These are phyloP conservation scores for Encephalitozoon hellem DNA, from an alignment of 371 early-diverging fungal genomes.

Conservation along the genomic window DNA sequence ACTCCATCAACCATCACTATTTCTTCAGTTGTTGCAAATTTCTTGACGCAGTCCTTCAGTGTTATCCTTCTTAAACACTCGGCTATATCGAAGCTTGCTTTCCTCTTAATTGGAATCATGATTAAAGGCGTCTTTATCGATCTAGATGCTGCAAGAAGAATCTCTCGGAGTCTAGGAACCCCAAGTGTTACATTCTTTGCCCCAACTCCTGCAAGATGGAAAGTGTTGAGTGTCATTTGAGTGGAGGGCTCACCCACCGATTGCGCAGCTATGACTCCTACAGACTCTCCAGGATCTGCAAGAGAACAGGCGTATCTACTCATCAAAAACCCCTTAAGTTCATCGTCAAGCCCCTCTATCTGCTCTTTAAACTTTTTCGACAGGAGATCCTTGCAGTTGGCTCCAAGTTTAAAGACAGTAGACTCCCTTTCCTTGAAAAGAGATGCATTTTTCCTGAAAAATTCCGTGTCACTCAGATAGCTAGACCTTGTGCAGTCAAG, in stretches of 20 bases:
- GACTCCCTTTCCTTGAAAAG: not conserved
- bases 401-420: not conserved
- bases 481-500: slow-evolving; percentile 80
- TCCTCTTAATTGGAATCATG: slow-evolving; percentile 68
- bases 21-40: slow-evolving; percentile 34
- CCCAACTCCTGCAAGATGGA: slow-evolving; percentile 99
- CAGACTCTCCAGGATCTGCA: slow-evolving; percentile 91
- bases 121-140: slow-evolving; percentile 85
- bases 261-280: slow-evolving; percentile 94
- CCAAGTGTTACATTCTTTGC: slow-evolving; percentile 96
- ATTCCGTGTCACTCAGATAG: slow-evolving; percentile 69
- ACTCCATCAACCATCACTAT: slow-evolving; percentile 25
- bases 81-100: not conserved
- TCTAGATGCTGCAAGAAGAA: slow-evolving; percentile 93
- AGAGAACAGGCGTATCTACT: slow-evolving; percentile 55
- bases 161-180: slow-evolving; percentile 97
- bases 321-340: slow-evolving; percentile 15
- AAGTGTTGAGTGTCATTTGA: slow-evolving; percentile 99
- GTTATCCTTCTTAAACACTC: slow-evolving; percentile 10
- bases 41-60: slow-evolving; percentile 39
- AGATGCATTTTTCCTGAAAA: slow-evolving; percentile 66
- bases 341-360: not conserved
- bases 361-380: not conserved
- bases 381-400: not conserved
- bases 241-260: slow-evolving; percentile 99